Evolutionary conservation across 768 basidiomycete genomes (phyloP).

Genomic region (Boletus fagicola): DNA sequence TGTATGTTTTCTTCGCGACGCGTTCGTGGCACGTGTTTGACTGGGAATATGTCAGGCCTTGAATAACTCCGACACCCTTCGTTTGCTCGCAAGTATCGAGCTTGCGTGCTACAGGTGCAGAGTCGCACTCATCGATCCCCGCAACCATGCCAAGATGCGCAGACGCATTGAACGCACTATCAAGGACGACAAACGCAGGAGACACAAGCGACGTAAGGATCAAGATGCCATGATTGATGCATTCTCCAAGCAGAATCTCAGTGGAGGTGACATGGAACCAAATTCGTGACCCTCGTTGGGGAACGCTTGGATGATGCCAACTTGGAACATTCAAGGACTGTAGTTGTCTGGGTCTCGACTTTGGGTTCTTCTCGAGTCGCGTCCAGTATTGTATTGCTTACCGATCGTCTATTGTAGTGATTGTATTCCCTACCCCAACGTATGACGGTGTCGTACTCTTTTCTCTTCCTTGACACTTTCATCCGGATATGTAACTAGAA

Average conservation of each 20-base stretch:
- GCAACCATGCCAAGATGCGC: conserved; percentile 58
- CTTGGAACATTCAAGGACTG: conserved; percentile 13
- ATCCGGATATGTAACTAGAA: conserved; percentile 10
- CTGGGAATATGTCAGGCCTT: conserved; percentile 51
- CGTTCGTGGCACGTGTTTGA: conserved; percentile 10
- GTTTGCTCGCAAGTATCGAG: conserved; percentile 79
- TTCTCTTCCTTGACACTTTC: conserved; percentile 1
- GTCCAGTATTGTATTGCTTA: conserved; percentile 26
- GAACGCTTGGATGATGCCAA: conserved; percentile 10
- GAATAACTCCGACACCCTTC: conserved; percentile 80
- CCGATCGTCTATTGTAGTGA: conserved; percentile 19
- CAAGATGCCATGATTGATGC: conserved; percentile 81
- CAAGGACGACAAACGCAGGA: conserved; percentile 77
- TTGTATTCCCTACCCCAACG: conserved; percentile 12
- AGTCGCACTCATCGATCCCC: conserved; percentile 65
- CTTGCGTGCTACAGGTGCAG: conserved; percentile 80
- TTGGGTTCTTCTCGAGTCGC: conserved; percentile 2
- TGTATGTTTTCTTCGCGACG: conserved; percentile 40
- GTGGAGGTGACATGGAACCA: conserved; percentile 26
- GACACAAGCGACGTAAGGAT: conserved; percentile 80
- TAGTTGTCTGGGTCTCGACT: conserved; percentile 8
- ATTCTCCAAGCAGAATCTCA: conserved; percentile 56
- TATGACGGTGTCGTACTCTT: conserved; percentile 5
- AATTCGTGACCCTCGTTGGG: conserved; percentile 21
- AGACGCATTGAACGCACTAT: conserved; percentile 78